Evolutionary conservation across 257 asterid genomes (phyloP), one percentile per base, ranked within the genome.

Genomic region (Rehmannia glutinosa): DNA sequence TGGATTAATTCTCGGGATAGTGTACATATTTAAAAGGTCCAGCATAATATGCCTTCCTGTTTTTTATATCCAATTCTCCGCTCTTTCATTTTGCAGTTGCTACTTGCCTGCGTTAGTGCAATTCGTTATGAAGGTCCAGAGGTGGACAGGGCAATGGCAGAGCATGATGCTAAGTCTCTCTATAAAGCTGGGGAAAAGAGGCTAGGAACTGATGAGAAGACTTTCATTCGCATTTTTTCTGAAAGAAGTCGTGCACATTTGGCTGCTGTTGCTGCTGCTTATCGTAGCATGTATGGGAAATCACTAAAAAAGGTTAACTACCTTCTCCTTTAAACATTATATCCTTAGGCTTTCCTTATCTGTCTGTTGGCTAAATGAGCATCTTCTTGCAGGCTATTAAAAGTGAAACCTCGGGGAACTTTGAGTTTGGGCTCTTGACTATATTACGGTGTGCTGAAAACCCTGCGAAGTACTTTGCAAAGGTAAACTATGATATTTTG

Each of bases 101-200:
- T 94, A 54, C 86, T 89, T 46, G 83, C 96, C 23, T 89, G 59
- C 41, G 47, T 84, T 52, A 74, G 75, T 71, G 33, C 73, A 21
- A 16, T 70, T 36, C 88, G 98, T 21, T 87, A 91, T 60, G 98
- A 91, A 81, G 99, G 99, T 71, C 93, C 89, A n/a, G 92, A 86
- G 79, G 81, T 87, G 76, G 99, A 94, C 74, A 66, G 77, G 62
- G 82, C 80, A 66, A 62, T 71, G 75, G 90, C 49, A 2, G 97
- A 94, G 27, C 77, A 77, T 62, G 99, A 94, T 83, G 97, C 99
- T 72, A 89, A 83, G 79, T 56, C 86, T 56, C 96, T 94, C 55
- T 94, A 30, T 52, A 91, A 87, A 77, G 98, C 99, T 17, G 99
- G 99, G 43, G 99, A 88, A 70, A 94, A 74, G 80, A 89, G 64